A percentile compares a stretch with the other conserved stretches of the same genome.
Conservation (phyloP, 208 protist species). For the Endotrypanum monterogeii region DNA sequence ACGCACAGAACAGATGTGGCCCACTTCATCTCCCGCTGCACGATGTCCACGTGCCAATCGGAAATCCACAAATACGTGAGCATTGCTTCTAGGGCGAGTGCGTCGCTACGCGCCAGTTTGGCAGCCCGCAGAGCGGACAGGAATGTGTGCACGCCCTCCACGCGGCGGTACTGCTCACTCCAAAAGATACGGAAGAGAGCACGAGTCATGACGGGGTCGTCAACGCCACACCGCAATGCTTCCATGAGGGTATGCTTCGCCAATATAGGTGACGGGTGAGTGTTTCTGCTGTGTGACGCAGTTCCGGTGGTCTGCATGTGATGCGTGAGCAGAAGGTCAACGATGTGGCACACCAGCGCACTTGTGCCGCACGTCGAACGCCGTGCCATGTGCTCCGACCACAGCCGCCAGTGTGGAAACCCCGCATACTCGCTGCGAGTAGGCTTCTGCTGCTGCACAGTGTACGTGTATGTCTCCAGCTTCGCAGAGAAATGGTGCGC, state of each 20-base stretch:
- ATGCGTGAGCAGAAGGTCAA: slow-evolving; percentile 22
- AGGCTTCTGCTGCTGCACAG: neutral
- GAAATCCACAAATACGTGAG: slow-evolving; percentile 50
- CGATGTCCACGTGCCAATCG: neutral
- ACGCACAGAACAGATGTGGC: slow-evolving; percentile 6
- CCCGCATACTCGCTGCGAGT: neutral
- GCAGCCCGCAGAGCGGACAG: slow-evolving; percentile 67
- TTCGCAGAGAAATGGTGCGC: slow-evolving; percentile 4
- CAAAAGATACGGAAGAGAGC: slow-evolving; percentile 59
- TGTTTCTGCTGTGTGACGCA: neutral
- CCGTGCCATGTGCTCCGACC: neutral
- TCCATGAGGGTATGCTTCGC: slow-evolving; percentile 61
- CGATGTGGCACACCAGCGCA: slow-evolving; percentile 23
- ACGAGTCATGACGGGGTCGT: slow-evolving; percentile 33
- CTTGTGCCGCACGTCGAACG: slow-evolving; percentile 1
- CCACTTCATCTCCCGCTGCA: slow-evolving; percentile 13
- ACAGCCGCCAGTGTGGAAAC: slow-evolving; percentile 7
- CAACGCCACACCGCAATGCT: slow-evolving; percentile 50
- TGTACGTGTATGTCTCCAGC: slow-evolving; percentile 21
- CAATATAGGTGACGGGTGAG: slow-evolving; percentile 21
- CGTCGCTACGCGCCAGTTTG: slow-evolving; percentile 29
- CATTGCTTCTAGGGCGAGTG: slow-evolving; percentile 48
- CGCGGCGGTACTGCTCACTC: slow-evolving; percentile 42
- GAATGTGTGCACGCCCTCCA: slow-evolving; percentile 68
- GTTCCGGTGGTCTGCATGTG: neutral